Percentiles rank a stretch among this genome's conserved stretches.
These are phyloP conservation scores for Paecilomyces variotii DNA, from an alignment of 2,329 filamentous ascomycete species.

Conservation along the genomic window DNA sequence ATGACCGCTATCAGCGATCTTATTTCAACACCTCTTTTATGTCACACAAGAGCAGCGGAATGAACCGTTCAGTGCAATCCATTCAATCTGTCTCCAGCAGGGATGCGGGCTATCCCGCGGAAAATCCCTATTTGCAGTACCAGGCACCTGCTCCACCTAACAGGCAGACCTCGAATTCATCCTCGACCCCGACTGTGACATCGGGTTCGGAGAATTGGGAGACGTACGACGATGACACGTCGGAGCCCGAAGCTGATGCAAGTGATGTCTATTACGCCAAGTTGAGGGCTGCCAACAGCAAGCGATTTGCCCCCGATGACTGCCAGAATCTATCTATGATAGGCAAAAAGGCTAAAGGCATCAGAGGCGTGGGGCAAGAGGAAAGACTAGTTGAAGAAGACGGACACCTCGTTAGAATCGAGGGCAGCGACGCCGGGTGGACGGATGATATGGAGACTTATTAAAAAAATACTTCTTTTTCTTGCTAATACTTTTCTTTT, in stretches of 20 bases:
- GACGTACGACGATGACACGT: slow-evolving; percentile 74
- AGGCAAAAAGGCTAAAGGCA: slow-evolving; percentile 39
- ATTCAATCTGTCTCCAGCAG: slow-evolving; percentile 31
- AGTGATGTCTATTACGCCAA: slow-evolving; percentile 76
- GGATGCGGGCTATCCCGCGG: slow-evolving; percentile 25
- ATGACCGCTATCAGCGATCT: slow-evolving; percentile 51
- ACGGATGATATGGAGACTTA: slow-evolving; percentile 43
- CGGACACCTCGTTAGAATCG: slow-evolving; percentile 37
- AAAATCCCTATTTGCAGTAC: slow-evolving; percentile 28
- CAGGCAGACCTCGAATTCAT: slow-evolving; percentile 67
- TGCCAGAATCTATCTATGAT: slow-evolving; percentile 19
- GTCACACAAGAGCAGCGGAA: slow-evolving; percentile 28
- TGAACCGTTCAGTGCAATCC: slow-evolving; percentile 35
- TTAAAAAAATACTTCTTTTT: slow-evolving; percentile 11
- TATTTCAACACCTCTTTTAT: slow-evolving; percentile 38
- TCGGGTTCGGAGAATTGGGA: slow-evolving; percentile 97
- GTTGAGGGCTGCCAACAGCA: slow-evolving; percentile 59
- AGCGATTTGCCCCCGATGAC: slow-evolving; percentile 47
- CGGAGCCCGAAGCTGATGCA: slow-evolving; percentile 64
- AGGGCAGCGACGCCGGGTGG: slow-evolving; percentile 47
- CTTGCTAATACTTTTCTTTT: slow-evolving; percentile 8
- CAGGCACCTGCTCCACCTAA: slow-evolving; percentile 34
- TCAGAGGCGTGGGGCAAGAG: slow-evolving; percentile 39
- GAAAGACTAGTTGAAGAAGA: slow-evolving; percentile 33
- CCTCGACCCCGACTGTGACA: slow-evolving; percentile 54